phyloP scores from a whole-genome alignment of 768 basidiomycete genomes.

The Trametes cubensis region DNA sequence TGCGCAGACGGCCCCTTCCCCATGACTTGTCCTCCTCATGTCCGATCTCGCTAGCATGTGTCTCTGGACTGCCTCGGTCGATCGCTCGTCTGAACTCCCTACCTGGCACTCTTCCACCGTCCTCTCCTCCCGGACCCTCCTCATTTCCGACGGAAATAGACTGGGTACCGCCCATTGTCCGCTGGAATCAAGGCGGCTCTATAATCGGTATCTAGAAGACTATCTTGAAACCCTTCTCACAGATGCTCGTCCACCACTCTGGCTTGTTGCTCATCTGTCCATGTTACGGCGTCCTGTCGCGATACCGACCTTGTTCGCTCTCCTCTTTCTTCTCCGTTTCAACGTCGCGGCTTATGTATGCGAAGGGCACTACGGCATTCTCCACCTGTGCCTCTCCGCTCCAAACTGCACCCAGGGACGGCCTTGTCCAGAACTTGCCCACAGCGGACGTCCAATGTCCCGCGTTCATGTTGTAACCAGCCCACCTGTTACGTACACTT shows the following conservation, averaged over 20 bases:
- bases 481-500: slow-evolving; percentile 4
- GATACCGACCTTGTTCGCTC: neutral
- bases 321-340: neutral
- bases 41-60: slow-evolving; percentile 14
- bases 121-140: slow-evolving; percentile 1
- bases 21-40: slow-evolving; percentile 19
- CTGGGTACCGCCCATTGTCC: slow-evolving; percentile 10
- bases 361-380: neutral
- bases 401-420: slow-evolving; percentile 1
- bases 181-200: slow-evolving; percentile 3
- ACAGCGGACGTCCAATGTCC: slow-evolving; percentile 7
- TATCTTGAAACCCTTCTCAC: slow-evolving; percentile 7
- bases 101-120: slow-evolving; percentile 6
- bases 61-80: slow-evolving; percentile 3
- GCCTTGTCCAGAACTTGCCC: slow-evolving; percentile 2
- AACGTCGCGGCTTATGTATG: neutral
- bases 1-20: slow-evolving; percentile 9
- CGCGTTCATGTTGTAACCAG: slow-evolving; percentile 13
- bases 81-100: neutral
- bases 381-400: neutral
- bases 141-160: slow-evolving; percentile 16
- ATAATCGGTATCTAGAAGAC: neutral
- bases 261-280: no score
- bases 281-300: no score
- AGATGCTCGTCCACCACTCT: no score